phyloP scores from a whole-genome alignment of 2,329 filamentous ascomycete species.

The Hymenoscyphus scutula region DNA sequence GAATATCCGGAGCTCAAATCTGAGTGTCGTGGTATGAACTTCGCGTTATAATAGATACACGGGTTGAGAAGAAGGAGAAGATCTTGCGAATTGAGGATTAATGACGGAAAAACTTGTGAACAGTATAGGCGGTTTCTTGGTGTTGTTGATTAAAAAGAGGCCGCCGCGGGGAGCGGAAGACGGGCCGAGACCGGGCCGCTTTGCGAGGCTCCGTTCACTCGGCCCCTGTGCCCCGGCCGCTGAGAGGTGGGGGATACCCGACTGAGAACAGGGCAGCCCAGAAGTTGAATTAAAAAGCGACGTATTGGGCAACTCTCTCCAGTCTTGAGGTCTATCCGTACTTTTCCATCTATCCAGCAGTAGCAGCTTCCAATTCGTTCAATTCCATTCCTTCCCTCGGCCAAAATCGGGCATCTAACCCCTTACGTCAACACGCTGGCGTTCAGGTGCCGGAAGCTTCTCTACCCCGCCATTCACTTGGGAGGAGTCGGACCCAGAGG shows the following conservation, averaged over 20 bases:
- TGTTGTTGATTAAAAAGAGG: no score
- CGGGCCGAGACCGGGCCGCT: no score
- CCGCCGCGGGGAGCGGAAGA: no score
- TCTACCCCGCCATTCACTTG: conserved; percentile 24
- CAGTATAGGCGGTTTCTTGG: no score
- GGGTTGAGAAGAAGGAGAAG: no score
- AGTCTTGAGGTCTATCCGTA: not conserved
- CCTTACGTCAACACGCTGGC: conserved; percentile 7
- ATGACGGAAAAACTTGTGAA: no score
- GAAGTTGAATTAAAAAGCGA: not conserved
- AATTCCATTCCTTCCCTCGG: not conserved
- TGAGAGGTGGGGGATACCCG: conserved; percentile 2
- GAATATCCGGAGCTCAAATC: not conserved
- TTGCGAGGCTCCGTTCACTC: not conserved
- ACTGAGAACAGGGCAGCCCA: not conserved
- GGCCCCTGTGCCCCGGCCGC: not conserved
- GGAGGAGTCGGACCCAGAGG: not conserved
- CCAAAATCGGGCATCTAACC: not conserved
- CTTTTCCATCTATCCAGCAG: not conserved
- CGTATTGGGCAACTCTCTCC: not conserved
- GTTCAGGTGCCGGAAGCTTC: not conserved
- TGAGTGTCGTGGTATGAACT: no score
- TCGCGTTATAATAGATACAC: no score
- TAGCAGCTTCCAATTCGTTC: not conserved
- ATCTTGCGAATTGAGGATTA: no score